Percentiles rank a stretch among this genome's conserved stretches.
These are phyloP conservation scores for Penicillium digitatum DNA, from an alignment of 2,329 filamentous ascomycete genomes.

Conservation along the genomic window DNA sequence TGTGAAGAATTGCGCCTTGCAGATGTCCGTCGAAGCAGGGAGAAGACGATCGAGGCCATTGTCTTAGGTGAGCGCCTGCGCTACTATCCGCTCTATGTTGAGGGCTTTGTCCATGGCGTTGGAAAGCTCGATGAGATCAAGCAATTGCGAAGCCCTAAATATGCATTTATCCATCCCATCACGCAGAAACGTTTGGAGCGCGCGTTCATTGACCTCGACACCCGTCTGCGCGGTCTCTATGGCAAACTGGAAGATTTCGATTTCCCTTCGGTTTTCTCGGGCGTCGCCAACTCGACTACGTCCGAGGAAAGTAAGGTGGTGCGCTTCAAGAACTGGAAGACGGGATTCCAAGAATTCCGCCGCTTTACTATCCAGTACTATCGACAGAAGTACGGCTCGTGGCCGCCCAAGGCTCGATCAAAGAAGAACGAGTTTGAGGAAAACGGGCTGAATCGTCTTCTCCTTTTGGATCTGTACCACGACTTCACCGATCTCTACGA, in stretches of 20 bases:
- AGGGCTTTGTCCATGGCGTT: conserved; percentile 85
- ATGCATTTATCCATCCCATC: conserved; percentile 62
- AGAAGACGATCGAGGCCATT: conserved; percentile 85
- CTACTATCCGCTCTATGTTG: conserved; percentile 76
- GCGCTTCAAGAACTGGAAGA: conserved; percentile 79
- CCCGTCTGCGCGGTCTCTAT: conserved; percentile 66
- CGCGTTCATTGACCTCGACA: conserved; percentile 73
- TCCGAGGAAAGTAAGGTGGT: conserved; percentile 70
- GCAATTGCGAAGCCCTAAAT: conserved; percentile 65
- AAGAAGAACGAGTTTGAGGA: conserved; percentile 90
- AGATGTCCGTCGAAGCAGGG: conserved; percentile 75
- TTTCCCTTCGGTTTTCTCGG: conserved; percentile 83
- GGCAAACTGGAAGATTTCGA: conserved; percentile 79
- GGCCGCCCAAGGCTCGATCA: conserved; percentile 86
- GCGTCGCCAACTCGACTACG: conserved; percentile 79
- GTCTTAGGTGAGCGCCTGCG: conserved; percentile 86
- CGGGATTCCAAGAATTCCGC: conserved; percentile 69
- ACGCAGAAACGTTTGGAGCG: conserved; percentile 79
- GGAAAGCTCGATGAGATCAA: conserved; percentile 76
- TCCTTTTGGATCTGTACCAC: conserved; percentile 75
- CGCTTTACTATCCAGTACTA: conserved; percentile 70
- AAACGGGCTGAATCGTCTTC: conserved; percentile 77
- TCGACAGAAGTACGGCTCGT: conserved; percentile 63
- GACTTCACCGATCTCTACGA: conserved; percentile 88
- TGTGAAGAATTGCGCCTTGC: conserved; percentile 71